Evolutionary conservation across 768 basidiomycete genomes (phyloP).

Genomic region (Exidia glandulosa): DNA sequence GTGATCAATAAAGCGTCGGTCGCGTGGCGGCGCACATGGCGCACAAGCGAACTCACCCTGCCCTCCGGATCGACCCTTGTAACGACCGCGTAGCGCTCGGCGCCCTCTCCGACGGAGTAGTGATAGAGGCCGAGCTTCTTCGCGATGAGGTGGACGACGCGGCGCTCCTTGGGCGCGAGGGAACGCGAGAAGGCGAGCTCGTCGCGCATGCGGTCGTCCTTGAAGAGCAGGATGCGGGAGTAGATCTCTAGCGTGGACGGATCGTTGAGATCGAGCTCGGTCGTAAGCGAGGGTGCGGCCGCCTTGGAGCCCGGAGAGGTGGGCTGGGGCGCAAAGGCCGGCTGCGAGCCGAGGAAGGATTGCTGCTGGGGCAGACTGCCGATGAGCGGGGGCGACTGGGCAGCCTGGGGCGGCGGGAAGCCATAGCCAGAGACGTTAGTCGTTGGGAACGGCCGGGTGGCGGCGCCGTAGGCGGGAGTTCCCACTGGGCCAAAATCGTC

Average conservation of each 20-base stretch:
- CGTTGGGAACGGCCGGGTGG: slow-evolving; percentile 1
- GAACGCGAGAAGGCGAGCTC: slow-evolving; percentile 93
- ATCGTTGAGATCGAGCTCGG: slow-evolving; percentile 91
- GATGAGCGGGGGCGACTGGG: slow-evolving; percentile 23
- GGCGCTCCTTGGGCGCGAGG: slow-evolving; percentile 71
- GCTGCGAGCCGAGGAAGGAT: slow-evolving; percentile 17
- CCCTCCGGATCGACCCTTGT: slow-evolving; percentile 73
- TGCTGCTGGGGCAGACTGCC: not conserved
- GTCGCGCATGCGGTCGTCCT: slow-evolving; percentile 94
- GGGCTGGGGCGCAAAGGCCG: slow-evolving; percentile 45
- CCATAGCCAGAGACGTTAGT: not conserved
- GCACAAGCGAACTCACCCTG: slow-evolving; percentile 38
- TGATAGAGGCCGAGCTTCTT: slow-evolving; percentile 95
- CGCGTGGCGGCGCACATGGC: not conserved
- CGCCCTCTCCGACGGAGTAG: slow-evolving; percentile 86
- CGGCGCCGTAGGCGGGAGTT: slow-evolving; percentile 23
- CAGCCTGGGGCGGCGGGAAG: slow-evolving; percentile 40
- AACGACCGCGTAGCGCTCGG: slow-evolving; percentile 88
- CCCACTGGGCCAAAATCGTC: slow-evolving; percentile 64
- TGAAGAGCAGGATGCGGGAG: slow-evolving; percentile 91
- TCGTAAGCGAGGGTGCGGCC: slow-evolving; percentile 26
- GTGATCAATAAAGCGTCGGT: not conserved
- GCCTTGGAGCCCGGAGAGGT: slow-evolving; percentile 57
- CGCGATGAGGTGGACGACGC: slow-evolving; percentile 91
- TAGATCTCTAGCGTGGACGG: slow-evolving; percentile 94